These are phyloP conservation scores for Clonostachys solani DNA, from an alignment of 2,329 filamentous ascomycete species.

Conservation along the genomic window DNA sequence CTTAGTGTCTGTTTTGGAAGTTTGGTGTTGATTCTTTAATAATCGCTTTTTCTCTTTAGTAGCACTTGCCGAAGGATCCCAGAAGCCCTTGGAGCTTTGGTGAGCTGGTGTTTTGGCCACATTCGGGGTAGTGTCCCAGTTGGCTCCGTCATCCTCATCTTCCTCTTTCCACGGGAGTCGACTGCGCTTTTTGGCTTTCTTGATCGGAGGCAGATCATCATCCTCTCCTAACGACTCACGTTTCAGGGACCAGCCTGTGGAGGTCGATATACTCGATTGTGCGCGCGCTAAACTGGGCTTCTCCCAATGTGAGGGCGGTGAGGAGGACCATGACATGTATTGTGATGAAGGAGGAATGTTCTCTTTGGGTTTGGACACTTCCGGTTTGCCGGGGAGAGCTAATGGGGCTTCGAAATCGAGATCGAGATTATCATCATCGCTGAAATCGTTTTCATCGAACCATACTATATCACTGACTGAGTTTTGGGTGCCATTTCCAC, in stretches of 20 bases:
- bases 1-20: constrained; percentile 18
- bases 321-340: constrained; percentile 69
- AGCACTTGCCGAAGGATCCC: constrained; percentile 71
- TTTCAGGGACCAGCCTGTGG: constrained; percentile 27
- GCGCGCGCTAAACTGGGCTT: constrained; percentile 22
- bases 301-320: constrained; percentile 44
- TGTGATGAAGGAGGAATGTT: constrained; percentile 18
- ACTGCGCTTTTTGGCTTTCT: constrained; percentile 55
- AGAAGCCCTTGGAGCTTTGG: constrained; percentile 37
- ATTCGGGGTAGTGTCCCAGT: neutral
- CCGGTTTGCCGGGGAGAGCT: constrained; percentile 29
- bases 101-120: constrained; percentile 21
- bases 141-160: neutral
- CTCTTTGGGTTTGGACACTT: constrained; percentile 9
- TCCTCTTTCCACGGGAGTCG: constrained; percentile 41
- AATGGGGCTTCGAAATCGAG: constrained; percentile 60
- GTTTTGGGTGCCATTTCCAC: constrained; percentile 12
- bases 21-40: constrained; percentile 52
- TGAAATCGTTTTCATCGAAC: constrained; percentile 80
- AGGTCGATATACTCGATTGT: constrained; percentile 7
- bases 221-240: constrained; percentile 30
- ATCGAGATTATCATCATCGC: constrained; percentile 75
- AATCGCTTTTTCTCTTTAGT: constrained; percentile 76
- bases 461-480: constrained; percentile 36
- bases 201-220: constrained; percentile 16